These are phyloP conservation scores for Ophiosphaerella herpotricha DNA, from an alignment of 2,329 filamentous ascomycete genomes.

Conservation along the genomic window DNA sequence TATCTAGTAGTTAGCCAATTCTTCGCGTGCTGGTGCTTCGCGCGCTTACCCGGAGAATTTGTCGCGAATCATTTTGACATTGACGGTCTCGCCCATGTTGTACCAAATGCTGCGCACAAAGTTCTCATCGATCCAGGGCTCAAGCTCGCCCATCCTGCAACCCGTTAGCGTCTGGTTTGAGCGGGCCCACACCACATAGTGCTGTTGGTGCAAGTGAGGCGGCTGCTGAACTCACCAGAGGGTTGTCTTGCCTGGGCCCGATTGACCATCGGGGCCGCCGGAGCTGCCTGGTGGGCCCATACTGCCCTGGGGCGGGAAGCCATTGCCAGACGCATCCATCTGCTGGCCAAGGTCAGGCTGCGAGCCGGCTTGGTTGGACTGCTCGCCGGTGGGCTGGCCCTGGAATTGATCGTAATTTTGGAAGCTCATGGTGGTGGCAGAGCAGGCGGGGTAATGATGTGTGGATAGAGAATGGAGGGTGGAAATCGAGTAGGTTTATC, in stretches of 20 bases:
- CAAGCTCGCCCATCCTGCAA: slow-evolving; percentile 94
- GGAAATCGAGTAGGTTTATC: slow-evolving; percentile 26
- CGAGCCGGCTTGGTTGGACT: slow-evolving; percentile 51
- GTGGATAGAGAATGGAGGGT: slow-evolving; percentile 21
- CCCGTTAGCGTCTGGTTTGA: slow-evolving; percentile 24
- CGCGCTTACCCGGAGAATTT: slow-evolving; percentile 87
- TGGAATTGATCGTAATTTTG: slow-evolving; percentile 68
- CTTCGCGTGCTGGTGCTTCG: slow-evolving; percentile 15
- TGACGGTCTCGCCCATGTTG: slow-evolving; percentile 89
- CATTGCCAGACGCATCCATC: slow-evolving; percentile 58
- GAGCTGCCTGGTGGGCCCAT: slow-evolving; percentile 47
- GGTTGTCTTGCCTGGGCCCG: slow-evolving; percentile 56
- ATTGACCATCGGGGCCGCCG: slow-evolving; percentile 40
- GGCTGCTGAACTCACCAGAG: slow-evolving; percentile 51
- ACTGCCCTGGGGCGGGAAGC: slow-evolving; percentile 57
- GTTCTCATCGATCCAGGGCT: slow-evolving; percentile 99
- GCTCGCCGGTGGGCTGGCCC: slow-evolving; percentile 60
- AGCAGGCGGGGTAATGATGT: slow-evolving; percentile 23
- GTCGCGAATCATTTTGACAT: slow-evolving; percentile 99
- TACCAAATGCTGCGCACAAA: slow-evolving; percentile 97
- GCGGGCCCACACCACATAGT: not conserved
- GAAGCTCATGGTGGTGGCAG: slow-evolving; percentile 65
- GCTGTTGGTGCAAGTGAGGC: not conserved
- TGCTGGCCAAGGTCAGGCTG: slow-evolving; percentile 62
- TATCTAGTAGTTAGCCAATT: slow-evolving; percentile 54